Base-by-base conservation (phyloP, 2,329 filamentous ascomycete genomes). In the Bipolaris gigantea region DNA sequence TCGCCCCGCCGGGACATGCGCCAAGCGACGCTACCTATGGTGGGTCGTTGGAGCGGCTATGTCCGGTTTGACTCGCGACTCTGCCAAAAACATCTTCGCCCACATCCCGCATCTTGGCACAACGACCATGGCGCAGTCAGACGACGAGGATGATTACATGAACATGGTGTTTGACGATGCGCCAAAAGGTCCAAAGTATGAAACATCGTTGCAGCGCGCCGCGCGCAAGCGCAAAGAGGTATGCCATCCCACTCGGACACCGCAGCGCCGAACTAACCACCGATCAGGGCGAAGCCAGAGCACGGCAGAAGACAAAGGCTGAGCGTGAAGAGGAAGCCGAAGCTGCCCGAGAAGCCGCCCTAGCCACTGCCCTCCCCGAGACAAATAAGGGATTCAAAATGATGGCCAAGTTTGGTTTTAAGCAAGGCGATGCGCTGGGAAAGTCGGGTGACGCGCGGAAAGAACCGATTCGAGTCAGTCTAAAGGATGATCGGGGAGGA, bases 351-450 rank as follows among this genome's bases (percentile, higher is more conserved):
- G 90, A 97, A 72, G 84, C 82, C 34, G 90, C 89, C 0, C 83
- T 97, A 23, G 82, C 86, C 4, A 89, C 88, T 5, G 80, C 94
- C 44, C 79, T 96, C 6, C 83, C 86, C 18, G 77, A 82, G 15
- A 81, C 84, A 45, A 95, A 87, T 77, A 97, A 97, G 71, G 94
- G 93, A 1, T 85, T 95, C 57, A 86, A 90, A 61, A 97, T 99
- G 91, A 96, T 99, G 92, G 88, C 90, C 19, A 93, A 90, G 75
- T 90, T 99, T 81, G 94, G 94, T 0, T 99, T 95, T 77, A 88
- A 85, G 53, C 80, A 84, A 18, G 92, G 92, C 21, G 85, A 85
- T 33, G 82, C 86, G 0, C 79, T 97, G 3, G 94, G 94, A 1
- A 85, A 83, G 63, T 78, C 80, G n/a, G 76, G 71, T 50, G 65